These are phyloP conservation scores for Fusarium nematophilum DNA, from an alignment of 2,329 filamentous ascomycete genomes.

Conservation along the genomic window DNA sequence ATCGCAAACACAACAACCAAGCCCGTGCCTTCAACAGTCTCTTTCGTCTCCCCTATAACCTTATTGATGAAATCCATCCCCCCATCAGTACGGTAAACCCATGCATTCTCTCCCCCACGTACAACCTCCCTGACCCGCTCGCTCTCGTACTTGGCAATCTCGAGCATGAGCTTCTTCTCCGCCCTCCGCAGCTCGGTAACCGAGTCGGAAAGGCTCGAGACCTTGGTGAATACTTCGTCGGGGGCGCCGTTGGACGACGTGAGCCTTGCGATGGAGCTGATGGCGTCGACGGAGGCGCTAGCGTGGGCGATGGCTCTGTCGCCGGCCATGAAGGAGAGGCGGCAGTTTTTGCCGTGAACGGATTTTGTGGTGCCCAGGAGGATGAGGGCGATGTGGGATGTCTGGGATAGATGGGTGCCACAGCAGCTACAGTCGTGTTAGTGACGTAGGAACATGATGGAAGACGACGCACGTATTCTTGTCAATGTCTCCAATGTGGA, in stretches of 20 bases:
- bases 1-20: conserved; percentile 41
- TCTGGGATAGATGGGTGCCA: conserved; percentile 47
- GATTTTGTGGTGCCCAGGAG: conserved; percentile 44
- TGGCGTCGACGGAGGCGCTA: conserved; percentile 35
- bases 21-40: conserved; percentile 23
- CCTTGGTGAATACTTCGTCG: conserved; percentile 32
- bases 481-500: conserved; percentile 46
- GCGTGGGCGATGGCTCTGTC: conserved; percentile 44
- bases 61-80: conserved; percentile 47
- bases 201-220: conserved; percentile 24
- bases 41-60: conserved; percentile 39
- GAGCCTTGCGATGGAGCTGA: conserved; percentile 40
- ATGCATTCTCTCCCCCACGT: conserved; percentile 31
- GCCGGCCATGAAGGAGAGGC: conserved; percentile 45
- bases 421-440: conserved; percentile 39
- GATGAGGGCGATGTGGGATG: conserved; percentile 47
- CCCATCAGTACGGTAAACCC: conserved; percentile 40
- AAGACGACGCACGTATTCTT: conserved; percentile 40
- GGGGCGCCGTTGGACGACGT: conserved; percentile 40
- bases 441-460: rapidly evolving
- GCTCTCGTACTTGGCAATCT: conserved; percentile 45
- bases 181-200: conserved; percentile 34
- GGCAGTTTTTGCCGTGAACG: conserved; percentile 47
- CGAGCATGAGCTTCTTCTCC: conserved; percentile 44
- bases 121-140: conserved; percentile 35